Conservation (phyloP, 495 filamentous ascomycete species). For the Hypoxylon subgilvum region DNA sequence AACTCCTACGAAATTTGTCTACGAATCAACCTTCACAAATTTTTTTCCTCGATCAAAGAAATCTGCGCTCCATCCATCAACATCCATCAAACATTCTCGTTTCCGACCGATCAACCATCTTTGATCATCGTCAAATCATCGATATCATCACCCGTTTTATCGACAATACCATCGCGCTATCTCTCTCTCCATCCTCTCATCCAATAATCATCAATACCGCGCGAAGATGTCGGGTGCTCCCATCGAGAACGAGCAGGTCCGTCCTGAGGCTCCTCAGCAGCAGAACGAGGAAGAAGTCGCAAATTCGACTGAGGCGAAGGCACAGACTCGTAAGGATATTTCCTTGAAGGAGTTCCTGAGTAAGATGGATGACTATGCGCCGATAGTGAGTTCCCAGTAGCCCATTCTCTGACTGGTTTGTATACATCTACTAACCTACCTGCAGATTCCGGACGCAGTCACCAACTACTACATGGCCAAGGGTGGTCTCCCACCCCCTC, state of each 20-base stretch:
- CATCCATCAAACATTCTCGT: too few relatives aligned
- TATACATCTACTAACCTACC: constrained; percentile 12
- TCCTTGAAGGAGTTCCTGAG: constrained; percentile 86
- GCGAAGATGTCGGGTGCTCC: constrained; percentile 30
- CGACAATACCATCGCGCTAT: too few relatives aligned
- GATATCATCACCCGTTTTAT: not conserved
- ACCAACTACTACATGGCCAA: constrained; percentile 97
- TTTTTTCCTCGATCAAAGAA: too few relatives aligned
- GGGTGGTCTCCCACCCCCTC: constrained; percentile 87
- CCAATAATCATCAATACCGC: not conserved
- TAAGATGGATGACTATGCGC: constrained; percentile 99
- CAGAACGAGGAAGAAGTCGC: constrained; percentile 30
- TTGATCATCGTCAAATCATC: not conserved
- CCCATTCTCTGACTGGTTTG: not conserved
- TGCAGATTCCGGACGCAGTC: constrained; percentile 94
- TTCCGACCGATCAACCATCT: not conserved
- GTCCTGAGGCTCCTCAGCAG: constrained; percentile 32
- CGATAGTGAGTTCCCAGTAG: constrained; percentile 73
- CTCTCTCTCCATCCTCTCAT: not conserved
- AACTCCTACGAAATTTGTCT: too few relatives aligned
- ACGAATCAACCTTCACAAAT: too few relatives aligned
- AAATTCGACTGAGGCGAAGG: constrained; percentile 44
- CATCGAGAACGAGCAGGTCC: constrained; percentile 39
- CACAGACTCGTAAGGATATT: constrained; percentile 83
- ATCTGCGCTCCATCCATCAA: too few relatives aligned